Evolutionary conservation across 2,329 filamentous ascomycete species (phyloP), one percentile per base, ranked within the genome.

Genomic region (Cladophialophora psammophila): DNA sequence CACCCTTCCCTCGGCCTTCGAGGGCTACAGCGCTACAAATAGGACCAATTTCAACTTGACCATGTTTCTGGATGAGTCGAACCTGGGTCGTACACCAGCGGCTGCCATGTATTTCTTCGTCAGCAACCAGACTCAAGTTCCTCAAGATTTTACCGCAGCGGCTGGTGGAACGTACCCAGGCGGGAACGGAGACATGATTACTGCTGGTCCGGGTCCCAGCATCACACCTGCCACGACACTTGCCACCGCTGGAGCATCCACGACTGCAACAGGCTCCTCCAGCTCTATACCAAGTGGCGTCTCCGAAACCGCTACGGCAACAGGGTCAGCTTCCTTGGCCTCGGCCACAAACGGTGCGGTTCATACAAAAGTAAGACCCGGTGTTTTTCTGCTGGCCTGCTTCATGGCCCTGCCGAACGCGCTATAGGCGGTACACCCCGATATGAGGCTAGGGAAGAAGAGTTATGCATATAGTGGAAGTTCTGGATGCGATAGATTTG

Each of bases 81-180:
- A 66, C 13, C 55, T 72, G 8, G 67, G 65, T n/a, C 64, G 63
- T 15, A 64, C n/a, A 32, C 69, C 70, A 3, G 70, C 69, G 12
- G 70, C 70, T 6, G 70, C 70, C 3, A 69, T 69, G 60, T 71
- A 72, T 55, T 71, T 64, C 67, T 72, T 66, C 45, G 67, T 54
- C 36, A 71, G 68, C 35, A 72, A 71, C 35, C 20, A 71, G 58
- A 72, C 70, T 9, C 52, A 58, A 31, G 69, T 71, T 10, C 70
- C 70, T 18, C 50, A 52, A 42, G 64, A 67, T n/a, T 72, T 71
- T 38, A 65, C 67, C 34, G 70, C 64, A 8, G 63, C 66, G 26
- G 66, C 64, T 34, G 70, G 70, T 8, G 64, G 52, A 5, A 63
- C 64, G 45, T 72, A 66, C 38, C 69, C 69, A 3, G 66, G 66